phyloP scores from a whole-genome alignment of 306 rosid species.

The Quercus cerris region DNA sequence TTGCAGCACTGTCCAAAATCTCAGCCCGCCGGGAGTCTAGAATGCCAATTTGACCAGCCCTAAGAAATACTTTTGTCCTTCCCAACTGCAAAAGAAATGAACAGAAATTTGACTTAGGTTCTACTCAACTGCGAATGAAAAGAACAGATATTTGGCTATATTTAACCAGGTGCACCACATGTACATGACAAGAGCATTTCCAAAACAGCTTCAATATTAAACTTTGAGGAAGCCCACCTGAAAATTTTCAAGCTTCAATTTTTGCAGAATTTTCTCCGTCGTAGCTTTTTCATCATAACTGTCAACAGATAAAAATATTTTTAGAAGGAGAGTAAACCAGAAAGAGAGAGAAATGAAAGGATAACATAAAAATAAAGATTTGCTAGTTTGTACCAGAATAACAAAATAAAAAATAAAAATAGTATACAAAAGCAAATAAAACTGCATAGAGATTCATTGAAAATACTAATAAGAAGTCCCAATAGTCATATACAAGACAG shows the following conservation, averaged over 20 bases:
- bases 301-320: conserved; percentile 15
- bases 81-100: conserved; percentile 61
- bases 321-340: not conserved
- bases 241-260: conserved; percentile 75
- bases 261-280: conserved; percentile 68
- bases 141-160: not conserved
- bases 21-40: conserved; percentile 82
- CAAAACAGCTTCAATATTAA: not conserved
- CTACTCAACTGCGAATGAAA: not conserved
- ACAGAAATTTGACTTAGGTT: not conserved
- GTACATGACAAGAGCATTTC: not conserved
- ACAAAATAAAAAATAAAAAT: not conserved
- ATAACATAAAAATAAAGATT: not conserved
- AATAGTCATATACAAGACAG: no score
- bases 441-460: not conserved
- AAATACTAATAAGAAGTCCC: not conserved
- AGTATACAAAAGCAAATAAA: not conserved
- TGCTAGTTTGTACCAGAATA: not conserved
- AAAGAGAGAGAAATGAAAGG: not conserved
- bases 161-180: not conserved
- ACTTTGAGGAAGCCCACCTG: conserved; percentile 53
- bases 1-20: conserved; percentile 87
- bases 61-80: conserved; percentile 85
- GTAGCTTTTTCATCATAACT: conserved; percentile 75
- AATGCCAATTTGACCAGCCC: conserved; percentile 97